Evolutionary conservation across 495 filamentous ascomycete species (phyloP).

Genomic region (Hypoxylon trugodes): DNA sequence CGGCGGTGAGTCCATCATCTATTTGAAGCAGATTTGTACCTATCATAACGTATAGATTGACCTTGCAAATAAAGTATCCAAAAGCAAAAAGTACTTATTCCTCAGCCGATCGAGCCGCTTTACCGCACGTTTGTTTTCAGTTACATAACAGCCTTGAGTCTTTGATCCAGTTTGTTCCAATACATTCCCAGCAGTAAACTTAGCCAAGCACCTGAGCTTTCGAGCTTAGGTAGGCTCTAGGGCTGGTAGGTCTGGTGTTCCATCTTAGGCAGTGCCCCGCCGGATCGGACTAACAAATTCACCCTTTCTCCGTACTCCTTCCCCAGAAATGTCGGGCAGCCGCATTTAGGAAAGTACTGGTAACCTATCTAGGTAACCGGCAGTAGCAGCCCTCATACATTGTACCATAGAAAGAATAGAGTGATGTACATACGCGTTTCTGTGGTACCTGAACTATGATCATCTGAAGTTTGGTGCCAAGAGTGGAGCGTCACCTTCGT

Average conservation of each 20-base stretch:
- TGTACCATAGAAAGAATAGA: background rate
- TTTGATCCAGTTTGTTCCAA: background rate
- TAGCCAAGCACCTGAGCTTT: too few species aligned
- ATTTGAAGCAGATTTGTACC: too few species aligned
- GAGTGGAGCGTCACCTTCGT: constrained; percentile 21
- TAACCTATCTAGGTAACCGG: constrained; percentile 1
- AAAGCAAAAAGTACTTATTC: background rate
- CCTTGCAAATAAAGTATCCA: too few species aligned
- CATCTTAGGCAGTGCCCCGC: constrained; percentile 13
- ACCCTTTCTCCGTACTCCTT: constrained; percentile 4
- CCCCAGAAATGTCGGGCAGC: constrained; percentile 8
- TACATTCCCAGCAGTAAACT: constrained; percentile 6
- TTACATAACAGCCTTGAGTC: constrained; percentile 25
- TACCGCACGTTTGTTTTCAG: constrained; percentile 25
- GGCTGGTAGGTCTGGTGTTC: too few species aligned
- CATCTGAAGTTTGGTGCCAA: constrained; percentile 38
- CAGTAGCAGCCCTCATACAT: background rate
- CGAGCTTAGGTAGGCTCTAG: too few species aligned
- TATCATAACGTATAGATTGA: too few species aligned
- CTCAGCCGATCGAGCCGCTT: constrained; percentile 23
- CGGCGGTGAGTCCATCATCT: too few species aligned
- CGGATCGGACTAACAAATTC: constrained; percentile 25
- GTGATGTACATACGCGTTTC: background rate
- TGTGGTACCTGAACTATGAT: constrained; percentile 19
- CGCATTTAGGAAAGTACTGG: background rate